phyloP scores from a whole-genome alignment of 1,284 basidiomycete species.

The Binderoboletus segoi region DNA sequence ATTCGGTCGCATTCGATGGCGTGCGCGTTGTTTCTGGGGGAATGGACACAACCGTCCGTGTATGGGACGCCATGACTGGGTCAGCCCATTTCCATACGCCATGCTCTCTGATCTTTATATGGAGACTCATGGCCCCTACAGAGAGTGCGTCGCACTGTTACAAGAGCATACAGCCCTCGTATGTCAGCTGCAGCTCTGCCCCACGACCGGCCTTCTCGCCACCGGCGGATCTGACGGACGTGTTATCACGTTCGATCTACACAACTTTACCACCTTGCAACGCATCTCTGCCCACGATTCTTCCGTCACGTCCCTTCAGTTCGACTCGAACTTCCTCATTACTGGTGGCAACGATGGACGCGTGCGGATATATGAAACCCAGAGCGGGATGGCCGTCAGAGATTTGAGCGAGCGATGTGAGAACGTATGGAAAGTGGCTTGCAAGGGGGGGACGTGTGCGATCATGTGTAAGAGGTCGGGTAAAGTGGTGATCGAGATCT shows the following conservation, averaged over 20 bases:
- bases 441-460: constrained; percentile 77
- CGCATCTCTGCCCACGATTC: constrained; percentile 86
- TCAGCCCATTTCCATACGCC: constrained; percentile 33
- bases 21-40: constrained; percentile 84
- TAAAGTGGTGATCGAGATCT: constrained; percentile 90
- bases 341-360: constrained; percentile 91
- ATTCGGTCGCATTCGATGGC: constrained; percentile 93
- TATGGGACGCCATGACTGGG: constrained; percentile 87
- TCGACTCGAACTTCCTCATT: constrained; percentile 79
- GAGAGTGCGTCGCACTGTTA: constrained; percentile 82
- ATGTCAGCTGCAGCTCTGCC: constrained; percentile 84
- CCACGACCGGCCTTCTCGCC: constrained; percentile 55
- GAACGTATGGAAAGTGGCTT: constrained; percentile 88
- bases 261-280: constrained; percentile 49
- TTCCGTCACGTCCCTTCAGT: constrained; percentile 88
- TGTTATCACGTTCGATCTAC: constrained; percentile 86
- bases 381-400: constrained; percentile 70
- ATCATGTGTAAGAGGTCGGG: constrained; percentile 83
- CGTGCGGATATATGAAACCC: constrained; percentile 84
- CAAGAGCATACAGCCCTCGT: constrained; percentile 95
- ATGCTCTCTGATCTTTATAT: constrained; percentile 20
- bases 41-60: constrained; percentile 87
- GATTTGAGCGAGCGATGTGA: constrained; percentile 79
- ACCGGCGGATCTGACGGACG: constrained; percentile 95
- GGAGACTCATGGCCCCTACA: constrained; percentile 32